Percentiles rank a stretch among this genome's conserved stretches.
These are phyloP conservation scores for Neonectria sp. DNA, from an alignment of 2,329 filamentous ascomycete genomes.

Conservation along the genomic window DNA sequence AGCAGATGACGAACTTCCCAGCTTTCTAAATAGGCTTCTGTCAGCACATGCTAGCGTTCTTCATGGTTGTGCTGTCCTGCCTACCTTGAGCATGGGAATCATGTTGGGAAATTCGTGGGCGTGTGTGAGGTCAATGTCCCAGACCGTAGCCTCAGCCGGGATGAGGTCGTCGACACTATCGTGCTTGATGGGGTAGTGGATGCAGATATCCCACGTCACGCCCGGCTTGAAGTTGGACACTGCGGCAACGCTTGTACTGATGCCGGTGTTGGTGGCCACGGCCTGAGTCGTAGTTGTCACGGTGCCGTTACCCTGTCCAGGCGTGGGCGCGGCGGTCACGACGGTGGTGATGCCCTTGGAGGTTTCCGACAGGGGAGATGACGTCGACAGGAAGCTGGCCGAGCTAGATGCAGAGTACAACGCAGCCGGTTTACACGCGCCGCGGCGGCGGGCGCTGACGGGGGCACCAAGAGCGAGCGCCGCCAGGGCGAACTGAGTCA, in stretches of 20 bases:
- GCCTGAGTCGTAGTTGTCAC: not conserved
- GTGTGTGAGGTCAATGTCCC: conserved; percentile 52
- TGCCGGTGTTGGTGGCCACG: not conserved
- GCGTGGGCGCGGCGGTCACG: not conserved
- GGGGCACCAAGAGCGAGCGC: conserved; percentile 34
- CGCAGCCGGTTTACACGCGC: not conserved
- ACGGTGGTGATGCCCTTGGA: not conserved
- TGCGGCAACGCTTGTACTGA: not conserved
- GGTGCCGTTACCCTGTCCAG: not conserved
- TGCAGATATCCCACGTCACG: conserved; percentile 50
- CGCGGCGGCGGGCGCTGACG: conserved; percentile 30
- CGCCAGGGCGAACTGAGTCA: conserved; percentile 33
- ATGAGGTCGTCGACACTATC: conserved; percentile 44
- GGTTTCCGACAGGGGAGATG: not conserved
- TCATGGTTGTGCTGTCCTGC: not conserved
- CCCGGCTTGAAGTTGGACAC: conserved; percentile 46
- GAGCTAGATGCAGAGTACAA: not conserved
- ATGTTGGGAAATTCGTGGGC: conserved; percentile 44
- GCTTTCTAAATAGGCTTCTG: conserved; percentile 30
- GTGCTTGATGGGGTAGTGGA: conserved; percentile 50
- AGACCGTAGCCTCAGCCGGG: conserved; percentile 47
- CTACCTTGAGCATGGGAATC: conserved; percentile 50
- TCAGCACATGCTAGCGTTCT: not conserved
- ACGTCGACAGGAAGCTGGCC: not conserved
- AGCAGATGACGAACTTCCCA: conserved; percentile 53